phyloP scores from a whole-genome alignment of 306 rosid species.

The Echinosophora koreensis region DNA sequence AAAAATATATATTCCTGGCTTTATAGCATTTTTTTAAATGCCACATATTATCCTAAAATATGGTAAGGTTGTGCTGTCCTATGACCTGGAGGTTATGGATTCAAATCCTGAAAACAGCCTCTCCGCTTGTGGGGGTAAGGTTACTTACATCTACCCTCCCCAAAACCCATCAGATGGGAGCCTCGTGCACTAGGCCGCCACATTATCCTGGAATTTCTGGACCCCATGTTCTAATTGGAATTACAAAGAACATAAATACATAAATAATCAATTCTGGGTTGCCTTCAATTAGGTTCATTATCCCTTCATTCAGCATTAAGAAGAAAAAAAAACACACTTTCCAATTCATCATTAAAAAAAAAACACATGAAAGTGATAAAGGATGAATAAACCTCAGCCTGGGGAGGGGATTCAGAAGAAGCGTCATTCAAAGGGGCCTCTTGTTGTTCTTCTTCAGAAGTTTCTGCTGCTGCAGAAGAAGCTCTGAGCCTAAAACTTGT shows the following conservation, averaged over 20 bases:
- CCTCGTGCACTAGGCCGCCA: no score
- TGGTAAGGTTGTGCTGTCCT: no score
- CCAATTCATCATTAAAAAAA: background rate
- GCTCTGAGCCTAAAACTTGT: conserved; percentile 44
- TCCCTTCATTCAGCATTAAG: background rate
- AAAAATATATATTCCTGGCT: no score
- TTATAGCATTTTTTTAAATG: background rate
- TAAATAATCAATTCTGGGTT: background rate
- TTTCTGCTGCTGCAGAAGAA: conserved; percentile 35
- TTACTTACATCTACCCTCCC: no score
- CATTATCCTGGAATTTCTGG: conserved; percentile 4
- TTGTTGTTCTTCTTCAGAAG: conserved; percentile 61
- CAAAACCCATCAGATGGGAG: no score
- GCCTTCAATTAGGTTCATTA: background rate
- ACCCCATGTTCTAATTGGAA: conserved; percentile 4
- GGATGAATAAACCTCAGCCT: conserved; percentile 50
- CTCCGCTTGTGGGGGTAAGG: no score
- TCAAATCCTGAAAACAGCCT: no score
- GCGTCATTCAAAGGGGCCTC: conserved; percentile 34
- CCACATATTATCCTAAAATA: background rate
- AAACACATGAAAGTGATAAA: background rate
- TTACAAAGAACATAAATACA: conserved; percentile 4
- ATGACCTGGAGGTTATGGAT: no score
- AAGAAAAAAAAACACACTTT: background rate
- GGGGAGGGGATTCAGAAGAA: conserved; percentile 37